Evolutionary conservation across 2,329 filamentous ascomycete species (phyloP).

Genomic region (Aspergillus fijiensis): DNA sequence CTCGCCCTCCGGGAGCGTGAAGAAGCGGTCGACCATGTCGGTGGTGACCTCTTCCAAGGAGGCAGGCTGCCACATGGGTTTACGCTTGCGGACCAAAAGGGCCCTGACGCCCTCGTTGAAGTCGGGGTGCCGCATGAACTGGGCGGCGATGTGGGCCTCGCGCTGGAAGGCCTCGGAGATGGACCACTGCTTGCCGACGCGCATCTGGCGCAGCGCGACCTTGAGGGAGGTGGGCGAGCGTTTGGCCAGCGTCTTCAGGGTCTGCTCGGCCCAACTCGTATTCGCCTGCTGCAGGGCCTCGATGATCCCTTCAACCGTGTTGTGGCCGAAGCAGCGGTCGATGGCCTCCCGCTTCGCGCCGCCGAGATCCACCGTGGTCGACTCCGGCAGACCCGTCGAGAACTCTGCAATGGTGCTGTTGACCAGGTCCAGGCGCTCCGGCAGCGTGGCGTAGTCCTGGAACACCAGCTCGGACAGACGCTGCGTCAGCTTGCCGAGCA

Average conservation of each 20-base stretch:
- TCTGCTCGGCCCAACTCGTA: constrained; percentile 74
- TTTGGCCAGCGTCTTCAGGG: constrained; percentile 69
- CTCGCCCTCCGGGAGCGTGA: constrained; percentile 52
- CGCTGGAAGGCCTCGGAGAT: constrained; percentile 82
- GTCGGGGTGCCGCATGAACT: constrained; percentile 89
- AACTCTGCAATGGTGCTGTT: constrained; percentile 91
- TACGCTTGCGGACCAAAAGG: constrained; percentile 69
- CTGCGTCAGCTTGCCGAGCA: constrained; percentile 74
- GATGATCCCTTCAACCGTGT: constrained; percentile 69
- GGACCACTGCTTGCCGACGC: constrained; percentile 69
- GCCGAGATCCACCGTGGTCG: too few relatives aligned
- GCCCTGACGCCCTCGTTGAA: constrained; percentile 90
- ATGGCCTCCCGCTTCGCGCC: constrained; percentile 67
- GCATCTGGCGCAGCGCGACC: constrained; percentile 82
- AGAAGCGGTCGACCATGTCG: constrained; percentile 67
- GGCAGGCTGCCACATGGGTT: constrained; percentile 74
- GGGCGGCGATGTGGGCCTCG: constrained; percentile 78
- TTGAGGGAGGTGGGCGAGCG: constrained; percentile 85
- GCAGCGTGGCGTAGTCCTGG: constrained; percentile 67
- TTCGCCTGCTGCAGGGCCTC: constrained; percentile 61
- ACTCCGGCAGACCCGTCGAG: constrained; percentile 71
- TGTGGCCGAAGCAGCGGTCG: constrained; percentile 74
- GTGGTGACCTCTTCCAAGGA: constrained; percentile 66
- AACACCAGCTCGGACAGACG: constrained; percentile 89
- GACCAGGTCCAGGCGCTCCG: constrained; percentile 68